These are phyloP conservation scores for Scenedesmus sp. DNA, from an alignment of 163 green algal species.

Conservation along the genomic window DNA sequence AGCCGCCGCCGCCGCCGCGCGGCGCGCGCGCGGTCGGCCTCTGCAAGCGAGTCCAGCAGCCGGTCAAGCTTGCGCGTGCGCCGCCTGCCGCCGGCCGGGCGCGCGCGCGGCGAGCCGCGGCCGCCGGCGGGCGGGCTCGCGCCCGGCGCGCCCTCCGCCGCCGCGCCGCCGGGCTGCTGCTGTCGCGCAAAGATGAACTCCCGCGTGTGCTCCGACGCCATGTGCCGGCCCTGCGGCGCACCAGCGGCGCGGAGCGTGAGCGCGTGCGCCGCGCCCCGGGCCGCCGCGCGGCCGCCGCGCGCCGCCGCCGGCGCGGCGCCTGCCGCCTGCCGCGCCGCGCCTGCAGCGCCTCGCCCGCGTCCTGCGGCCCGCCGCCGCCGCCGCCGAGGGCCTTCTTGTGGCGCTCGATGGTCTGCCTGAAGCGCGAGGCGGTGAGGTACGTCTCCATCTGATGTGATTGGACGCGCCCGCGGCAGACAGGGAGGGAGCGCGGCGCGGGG, in stretches of 20 bases:
- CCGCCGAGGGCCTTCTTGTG: slow-evolving; percentile 62
- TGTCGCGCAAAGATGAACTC: slow-evolving; percentile 41
- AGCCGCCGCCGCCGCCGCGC: not conserved
- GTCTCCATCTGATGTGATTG: slow-evolving; percentile 91
- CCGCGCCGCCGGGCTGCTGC: not conserved
- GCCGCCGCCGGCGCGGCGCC: not conserved
- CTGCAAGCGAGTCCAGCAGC: slow-evolving; percentile 19
- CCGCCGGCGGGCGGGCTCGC: too few relatives aligned
- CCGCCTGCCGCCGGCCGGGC: slow-evolving; percentile 1
- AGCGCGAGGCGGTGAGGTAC: slow-evolving; percentile 81
- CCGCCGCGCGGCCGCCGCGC: not conserved
- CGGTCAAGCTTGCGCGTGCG: slow-evolving; percentile 25
- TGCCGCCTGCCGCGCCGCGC: slow-evolving; percentile 41
- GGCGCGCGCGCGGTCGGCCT: not conserved
- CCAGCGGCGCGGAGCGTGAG: not conserved
- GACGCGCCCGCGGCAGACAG: too few relatives aligned
- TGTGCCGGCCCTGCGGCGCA: slow-evolving; percentile 29
- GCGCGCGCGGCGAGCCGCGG: too few relatives aligned
- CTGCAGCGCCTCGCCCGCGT: slow-evolving; percentile 38
- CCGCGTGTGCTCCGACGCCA: slow-evolving; percentile 34
- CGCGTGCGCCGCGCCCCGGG: not conserved
- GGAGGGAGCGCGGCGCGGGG: too few relatives aligned
- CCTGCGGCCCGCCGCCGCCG: slow-evolving; percentile 23
- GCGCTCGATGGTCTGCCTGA: slow-evolving; percentile 62
- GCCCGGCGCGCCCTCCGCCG: not conserved